These are phyloP conservation scores for Daucus carota DNA, from an alignment of 129 eudicot species.

Conservation along the genomic window DH1_v3.0 NC_030383.2:44271001-44271500, in stretches of 20 bases:
- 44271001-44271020: constrained; percentile 55
- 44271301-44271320: constrained; percentile 74
- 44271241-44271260: constrained; percentile 67
- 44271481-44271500: neutral
- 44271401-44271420: neutral
- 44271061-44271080: constrained; percentile 83
- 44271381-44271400: neutral
- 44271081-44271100: constrained; percentile 98
- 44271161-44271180: constrained; percentile 74
- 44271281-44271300: constrained; percentile 69
- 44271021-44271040: constrained; percentile 57
- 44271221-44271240: neutral
- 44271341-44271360: constrained; percentile 58
- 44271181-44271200: neutral
- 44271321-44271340: constrained; percentile 82
- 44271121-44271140: constrained; percentile 70
- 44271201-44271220: neutral
- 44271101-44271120: constrained; percentile 72
- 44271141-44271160: constrained; percentile 93
- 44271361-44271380: neutral
- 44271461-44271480: neutral
- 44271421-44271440: constrained; percentile 44
- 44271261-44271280: constrained; percentile 89
- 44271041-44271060: constrained; percentile 98
- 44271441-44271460: constrained; percentile 11